Conservation (phyloP, 176 grass and related monocot genomes). For the Triticum timopheevii region DNA sequence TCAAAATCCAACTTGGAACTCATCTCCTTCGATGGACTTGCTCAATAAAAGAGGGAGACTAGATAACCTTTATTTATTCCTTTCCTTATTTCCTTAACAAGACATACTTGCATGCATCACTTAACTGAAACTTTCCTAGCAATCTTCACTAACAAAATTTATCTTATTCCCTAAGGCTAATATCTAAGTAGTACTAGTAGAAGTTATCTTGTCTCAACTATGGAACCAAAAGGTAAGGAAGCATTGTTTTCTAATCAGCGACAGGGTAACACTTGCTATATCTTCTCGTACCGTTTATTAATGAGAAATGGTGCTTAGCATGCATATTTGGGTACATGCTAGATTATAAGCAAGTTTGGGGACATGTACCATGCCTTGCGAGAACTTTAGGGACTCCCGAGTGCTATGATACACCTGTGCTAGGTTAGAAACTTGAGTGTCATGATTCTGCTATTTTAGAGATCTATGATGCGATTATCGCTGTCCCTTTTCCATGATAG, state of each 20-base stretch:
- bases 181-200: neutral
- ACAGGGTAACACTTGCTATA: neutral
- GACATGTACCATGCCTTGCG: neutral
- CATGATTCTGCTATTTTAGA: neutral
- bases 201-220: neutral
- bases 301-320: neutral
- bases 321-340: neutral
- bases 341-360: neutral
- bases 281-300: neutral
- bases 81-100: neutral
- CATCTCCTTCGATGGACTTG: neutral
- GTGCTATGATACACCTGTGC: neutral
- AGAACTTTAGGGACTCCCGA: neutral
- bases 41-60: neutral
- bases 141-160: neutral
- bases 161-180: neutral
- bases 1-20: constrained; percentile 6
- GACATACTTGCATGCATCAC: neutral
- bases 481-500: neutral
- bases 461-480: neutral
- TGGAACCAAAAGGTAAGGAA: neutral
- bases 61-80: neutral
- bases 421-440: neutral
- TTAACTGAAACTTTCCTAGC: neutral
- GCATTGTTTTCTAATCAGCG: neutral